Conservation (phyloP, 495 filamentous ascomycete genomes). For the Hapsidospora chrysogenum region DNA sequence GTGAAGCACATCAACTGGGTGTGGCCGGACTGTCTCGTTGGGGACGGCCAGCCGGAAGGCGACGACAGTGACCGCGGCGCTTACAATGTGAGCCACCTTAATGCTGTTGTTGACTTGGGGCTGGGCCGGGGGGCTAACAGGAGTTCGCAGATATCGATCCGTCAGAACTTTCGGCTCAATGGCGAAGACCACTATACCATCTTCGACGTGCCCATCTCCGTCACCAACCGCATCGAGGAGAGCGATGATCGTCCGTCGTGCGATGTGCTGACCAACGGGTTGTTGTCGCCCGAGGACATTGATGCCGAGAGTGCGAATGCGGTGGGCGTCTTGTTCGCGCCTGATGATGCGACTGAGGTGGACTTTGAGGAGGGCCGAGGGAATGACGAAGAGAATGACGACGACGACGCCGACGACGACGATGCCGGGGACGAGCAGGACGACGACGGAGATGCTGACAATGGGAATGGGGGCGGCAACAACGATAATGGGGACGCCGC, state of each 20-base stretch:
- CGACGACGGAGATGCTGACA: too few relatives aligned
- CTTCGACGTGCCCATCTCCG: conserved; percentile 47
- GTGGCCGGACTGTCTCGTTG: conserved; percentile 49
- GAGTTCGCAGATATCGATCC: conserved; percentile 47
- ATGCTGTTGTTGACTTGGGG: too few relatives aligned
- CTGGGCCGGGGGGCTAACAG: too few relatives aligned
- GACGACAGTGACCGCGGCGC: conserved; percentile 22
- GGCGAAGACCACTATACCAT: conserved; percentile 47
- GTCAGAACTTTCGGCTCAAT: conserved; percentile 48
- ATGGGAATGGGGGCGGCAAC: too few relatives aligned
- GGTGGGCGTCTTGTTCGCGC: conserved; percentile 26
- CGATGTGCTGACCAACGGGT: conserved; percentile 24
- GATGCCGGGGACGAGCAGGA: too few relatives aligned
- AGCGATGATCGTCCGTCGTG: conserved; percentile 23
- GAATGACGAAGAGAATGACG: too few relatives aligned
- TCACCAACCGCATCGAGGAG: conserved; percentile 43
- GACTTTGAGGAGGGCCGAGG: not conserved
- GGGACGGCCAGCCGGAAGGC: conserved; percentile 26
- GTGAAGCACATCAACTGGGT: conserved; percentile 55
- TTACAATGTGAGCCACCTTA: conserved; percentile 26
- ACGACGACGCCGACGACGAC: too few relatives aligned
- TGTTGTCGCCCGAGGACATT: conserved; percentile 22
- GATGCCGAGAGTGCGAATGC: conserved; percentile 14
- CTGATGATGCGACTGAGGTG: conserved; percentile 22
- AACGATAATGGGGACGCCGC: too few relatives aligned